Base-by-base conservation (phyloP, 2,329 filamentous ascomycete genomes). In the Exophiala calicioides region DNA sequence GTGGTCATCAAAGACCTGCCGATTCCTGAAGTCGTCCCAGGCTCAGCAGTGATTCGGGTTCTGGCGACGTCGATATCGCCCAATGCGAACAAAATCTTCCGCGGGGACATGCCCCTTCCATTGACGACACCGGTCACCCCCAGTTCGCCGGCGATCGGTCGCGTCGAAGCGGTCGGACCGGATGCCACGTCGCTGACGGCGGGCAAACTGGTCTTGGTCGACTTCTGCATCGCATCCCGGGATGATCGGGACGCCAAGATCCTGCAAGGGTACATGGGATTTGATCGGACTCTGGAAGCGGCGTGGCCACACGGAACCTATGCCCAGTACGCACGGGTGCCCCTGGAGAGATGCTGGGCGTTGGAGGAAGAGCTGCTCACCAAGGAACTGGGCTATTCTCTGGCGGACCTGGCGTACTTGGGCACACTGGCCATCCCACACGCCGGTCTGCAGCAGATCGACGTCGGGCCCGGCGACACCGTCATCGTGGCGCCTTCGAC, bases 401-500 rank as follows among this genome's bases (percentile, higher is more conserved):
- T 65, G 5, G 56, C 57, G 0, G 67, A 75, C 6, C 58, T 77
- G 19, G 48, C 54, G 18, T 64, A 67, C n/a, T 40, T 74, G 8
- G 38, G 52, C 7, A 52, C 56, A 2, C 54, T 70, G 2, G 42
- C 65, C 2, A 67, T 76, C 1, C 62, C 68, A 0, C 71, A 68
- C 32, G 73, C 70, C 3, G 71, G 69, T 1, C 53, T 76, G 10
- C 52, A 60, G 0, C 65, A 66, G 26, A 61, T 72, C 16, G 62
- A 63, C 5, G 49, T 76, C 8, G 59, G 65, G 33, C 57, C 68
- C 0, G 73, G 73, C 7, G 68, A 77, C 46, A 75, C 69, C 0
- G 63, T 78, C 16, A 60, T 78, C 27, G 60, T 78, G 0, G 63
- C 62, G 5, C 75, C 76, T 0, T 73, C 75, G 0, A 77, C 74